Evolutionary conservation across 148 eudicot genomes (phyloP).

Genomic region (Dianthus caryophyllus): DNA sequence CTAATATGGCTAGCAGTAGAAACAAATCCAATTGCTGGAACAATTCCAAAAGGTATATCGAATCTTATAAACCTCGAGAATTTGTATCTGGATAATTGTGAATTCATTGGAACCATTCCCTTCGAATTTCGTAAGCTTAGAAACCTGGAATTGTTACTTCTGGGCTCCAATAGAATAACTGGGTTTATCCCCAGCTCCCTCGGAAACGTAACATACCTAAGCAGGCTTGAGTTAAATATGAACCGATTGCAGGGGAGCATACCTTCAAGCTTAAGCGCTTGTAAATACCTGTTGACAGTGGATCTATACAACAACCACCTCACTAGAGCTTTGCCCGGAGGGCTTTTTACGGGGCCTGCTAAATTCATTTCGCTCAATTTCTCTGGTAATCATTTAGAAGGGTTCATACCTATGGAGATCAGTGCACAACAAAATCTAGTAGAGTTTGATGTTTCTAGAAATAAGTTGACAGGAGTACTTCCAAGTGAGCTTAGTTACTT

Average conservation of each 20-base stretch:
- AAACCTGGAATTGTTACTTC: background rate
- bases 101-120: constrained; percentile 15
- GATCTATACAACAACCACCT: background rate
- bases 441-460: constrained; percentile 2
- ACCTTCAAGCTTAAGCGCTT: constrained; percentile 11
- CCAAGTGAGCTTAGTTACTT: constrained; percentile 16
- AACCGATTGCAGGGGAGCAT: constrained; percentile 13
- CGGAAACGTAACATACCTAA: background rate
- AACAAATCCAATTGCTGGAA: constrained; percentile 5
- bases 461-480: constrained; percentile 12
- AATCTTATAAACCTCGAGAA: constrained; percentile 1
- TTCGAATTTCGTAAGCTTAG: constrained; percentile 10
- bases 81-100: background rate
- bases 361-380: background rate
- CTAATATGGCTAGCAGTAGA: background rate
- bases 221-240: background rate
- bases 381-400: constrained; percentile 6
- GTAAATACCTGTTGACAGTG: background rate
- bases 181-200: constrained; percentile 15
- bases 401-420: constrained; percentile 22
- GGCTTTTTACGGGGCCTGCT: background rate
- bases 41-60: constrained; percentile 1
- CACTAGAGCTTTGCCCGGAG: background rate
- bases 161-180: constrained; percentile 9
- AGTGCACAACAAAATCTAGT: background rate